Evolutionary conservation across 2,329 filamentous ascomycete species (phyloP).

Genomic region (Monilinia fructicola): DNA sequence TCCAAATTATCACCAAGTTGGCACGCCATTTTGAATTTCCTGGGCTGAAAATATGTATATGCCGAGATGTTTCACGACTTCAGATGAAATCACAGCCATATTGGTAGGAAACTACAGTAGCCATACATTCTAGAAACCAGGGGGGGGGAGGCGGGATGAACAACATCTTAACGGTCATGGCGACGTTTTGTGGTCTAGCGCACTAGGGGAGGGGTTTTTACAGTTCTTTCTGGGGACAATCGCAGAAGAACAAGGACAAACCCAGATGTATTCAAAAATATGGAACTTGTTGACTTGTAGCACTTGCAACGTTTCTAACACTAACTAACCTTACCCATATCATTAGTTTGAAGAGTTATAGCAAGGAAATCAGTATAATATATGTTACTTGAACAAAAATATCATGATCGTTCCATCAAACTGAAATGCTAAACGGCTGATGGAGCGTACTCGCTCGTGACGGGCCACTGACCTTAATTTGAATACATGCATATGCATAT

Average conservation of each 20-base stretch:
- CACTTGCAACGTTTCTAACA: background rate
- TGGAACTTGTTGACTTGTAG: background rate
- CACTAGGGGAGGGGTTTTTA: background rate
- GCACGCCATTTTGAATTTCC: background rate
- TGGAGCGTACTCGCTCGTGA: background rate
- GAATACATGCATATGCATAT: slow-evolving; percentile 3
- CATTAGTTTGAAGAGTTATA: background rate
- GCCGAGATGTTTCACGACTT: slow-evolving; percentile 10
- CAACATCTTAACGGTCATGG: background rate
- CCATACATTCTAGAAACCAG: background rate
- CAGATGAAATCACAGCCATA: background rate
- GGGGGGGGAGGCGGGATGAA: background rate
- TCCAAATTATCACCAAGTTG: slow-evolving; percentile 8
- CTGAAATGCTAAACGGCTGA: background rate
- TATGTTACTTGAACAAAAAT: background rate
- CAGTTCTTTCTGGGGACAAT: background rate
- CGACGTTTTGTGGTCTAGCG: background rate
- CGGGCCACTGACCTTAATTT: background rate
- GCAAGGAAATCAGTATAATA: background rate
- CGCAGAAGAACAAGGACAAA: background rate
- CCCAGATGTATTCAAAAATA: background rate
- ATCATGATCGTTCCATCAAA: background rate
- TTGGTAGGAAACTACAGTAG: background rate
- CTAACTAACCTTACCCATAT: background rate
- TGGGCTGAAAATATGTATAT: background rate